phyloP scores from a whole-genome alignment of 2,329 filamentous ascomycete species.

The Scolecobasidium constrictum region DNA sequence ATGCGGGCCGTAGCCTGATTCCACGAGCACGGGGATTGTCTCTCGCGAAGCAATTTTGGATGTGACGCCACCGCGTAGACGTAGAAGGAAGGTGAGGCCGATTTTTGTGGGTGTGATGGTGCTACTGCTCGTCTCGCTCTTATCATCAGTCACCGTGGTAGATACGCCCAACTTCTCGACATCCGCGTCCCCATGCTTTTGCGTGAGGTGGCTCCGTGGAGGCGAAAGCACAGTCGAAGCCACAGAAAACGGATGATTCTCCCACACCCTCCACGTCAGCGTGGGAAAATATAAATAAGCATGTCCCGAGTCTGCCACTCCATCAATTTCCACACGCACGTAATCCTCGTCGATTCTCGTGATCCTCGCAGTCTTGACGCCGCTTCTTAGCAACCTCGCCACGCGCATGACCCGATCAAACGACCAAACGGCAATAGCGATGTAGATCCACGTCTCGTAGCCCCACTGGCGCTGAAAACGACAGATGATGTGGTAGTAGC shows the following conservation, averaged over 20 bases:
- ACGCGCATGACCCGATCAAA: slow-evolving; percentile 33
- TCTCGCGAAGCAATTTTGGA: slow-evolving; percentile 16
- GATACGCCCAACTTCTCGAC: not conserved
- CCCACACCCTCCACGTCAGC: slow-evolving; percentile 28
- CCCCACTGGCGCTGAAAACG: slow-evolving; percentile 29
- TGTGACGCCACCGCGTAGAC: slow-evolving; percentile 27
- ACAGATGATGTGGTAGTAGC: slow-evolving; percentile 30
- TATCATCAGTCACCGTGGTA: not conserved
- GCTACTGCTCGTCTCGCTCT: not conserved
- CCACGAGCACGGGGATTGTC: slow-evolving; percentile 27
- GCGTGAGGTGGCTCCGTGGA: not conserved
- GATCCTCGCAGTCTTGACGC: slow-evolving; percentile 23
- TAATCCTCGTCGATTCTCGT: slow-evolving; percentile 17
- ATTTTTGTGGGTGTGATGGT: not conserved
- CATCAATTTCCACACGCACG: slow-evolving; percentile 30
- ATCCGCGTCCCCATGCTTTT: not conserved
- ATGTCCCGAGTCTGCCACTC: slow-evolving; percentile 26
- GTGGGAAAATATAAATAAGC: slow-evolving; percentile 39
- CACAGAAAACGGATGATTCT: slow-evolving; percentile 40
- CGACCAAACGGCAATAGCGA: slow-evolving; percentile 29
- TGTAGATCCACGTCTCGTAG: slow-evolving; percentile 35
- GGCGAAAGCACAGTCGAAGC: not conserved
- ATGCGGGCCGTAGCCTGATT: slow-evolving; percentile 29
- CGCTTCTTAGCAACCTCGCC: slow-evolving; percentile 23
- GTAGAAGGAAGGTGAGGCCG: slow-evolving; percentile 27